These are phyloP conservation scores for Pyrenophora seminiperda DNA, from an alignment of 2,329 filamentous ascomycete species.

Conservation along the genomic window DNA sequence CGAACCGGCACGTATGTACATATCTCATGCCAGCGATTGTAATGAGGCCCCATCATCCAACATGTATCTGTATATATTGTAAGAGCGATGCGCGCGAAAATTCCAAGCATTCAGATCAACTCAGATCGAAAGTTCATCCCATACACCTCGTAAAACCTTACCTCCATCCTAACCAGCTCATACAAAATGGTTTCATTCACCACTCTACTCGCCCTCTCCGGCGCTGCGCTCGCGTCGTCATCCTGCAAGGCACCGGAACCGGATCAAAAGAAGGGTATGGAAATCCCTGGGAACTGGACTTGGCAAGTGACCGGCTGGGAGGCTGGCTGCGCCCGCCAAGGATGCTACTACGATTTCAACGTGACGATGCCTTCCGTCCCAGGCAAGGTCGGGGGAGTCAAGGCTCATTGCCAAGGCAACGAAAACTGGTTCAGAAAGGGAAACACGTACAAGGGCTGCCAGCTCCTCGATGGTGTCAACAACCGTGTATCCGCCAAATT, in stretches of 20 bases:
- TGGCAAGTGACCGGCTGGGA: background rate
- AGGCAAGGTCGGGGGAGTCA: background rate
- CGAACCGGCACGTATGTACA: no score
- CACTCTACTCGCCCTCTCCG: background rate
- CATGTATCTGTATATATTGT: no score
- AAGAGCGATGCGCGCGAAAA: no score
- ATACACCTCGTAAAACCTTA: no score
- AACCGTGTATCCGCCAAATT: background rate
- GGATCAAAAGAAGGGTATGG: no score
- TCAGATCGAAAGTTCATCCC: no score
- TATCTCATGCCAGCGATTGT: no score
- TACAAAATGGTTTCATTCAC: background rate
- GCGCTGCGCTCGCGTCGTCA: background rate
- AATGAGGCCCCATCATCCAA: no score
- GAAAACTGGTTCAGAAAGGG: background rate
- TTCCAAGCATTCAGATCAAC: no score
- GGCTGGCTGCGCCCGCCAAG: background rate
- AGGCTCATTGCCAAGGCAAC: background rate
- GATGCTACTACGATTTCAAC: background rate
- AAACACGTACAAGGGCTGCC: background rate
- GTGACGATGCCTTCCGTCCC: background rate
- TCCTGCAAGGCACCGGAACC: background rate
- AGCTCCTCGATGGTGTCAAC: background rate
- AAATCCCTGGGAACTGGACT: background rate
- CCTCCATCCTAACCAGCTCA: no score